Evolutionary conservation across 139 green algal species (phyloP), one percentile per base, ranked within the genome.

Genomic region (Picochlorum costavermella): DNA sequence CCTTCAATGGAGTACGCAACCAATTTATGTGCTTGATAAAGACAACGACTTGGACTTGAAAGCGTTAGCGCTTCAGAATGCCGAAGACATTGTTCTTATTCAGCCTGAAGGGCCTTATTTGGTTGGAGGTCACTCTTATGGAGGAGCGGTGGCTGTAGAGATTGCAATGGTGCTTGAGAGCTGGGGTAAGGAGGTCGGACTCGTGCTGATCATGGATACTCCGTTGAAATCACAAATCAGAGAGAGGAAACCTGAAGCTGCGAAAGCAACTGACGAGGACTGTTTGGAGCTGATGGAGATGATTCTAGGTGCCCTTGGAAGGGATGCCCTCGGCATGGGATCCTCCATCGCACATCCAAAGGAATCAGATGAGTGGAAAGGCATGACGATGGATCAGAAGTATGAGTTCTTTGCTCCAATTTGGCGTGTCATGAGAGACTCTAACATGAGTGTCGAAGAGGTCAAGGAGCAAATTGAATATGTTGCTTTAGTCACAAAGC

Each of bases 21-120:
- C 88, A 46, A 95, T 95, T 59, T 94, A 92, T 44, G 85, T 92
- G 44, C 68, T 95, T 55, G 88, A 95, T 73, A 95, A 95, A 73
- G 88, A 95, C 81, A 93, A 95, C 57, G 85, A 95, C 65, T 70
- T 95, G 11, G 79, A 85, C 69, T 82, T 95, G 14, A 44, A 50
- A 28, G 44, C 69, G 14, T 77, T 92, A 46, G 86, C 83, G 0
- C 65, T 53, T 9, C 53, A 64, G 44, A 94, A 96, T 63, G 86
- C 83, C 1, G 45, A 64, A 6, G 86, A 94, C 64, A 90, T 96
- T 1, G 67, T 94, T 17, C 61, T 63, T 33, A 74, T 91, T 46
- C 84, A 94, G 77, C 75, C 83, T 13, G 66, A 86, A 51, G 87
- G 87, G 0, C 87, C 89, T 0, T 95, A 86, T 83, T 70, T 95